phyloP scores from a whole-genome alignment of 441 rosid genomes.

The Rhodomyrtus psidioides region DNA sequence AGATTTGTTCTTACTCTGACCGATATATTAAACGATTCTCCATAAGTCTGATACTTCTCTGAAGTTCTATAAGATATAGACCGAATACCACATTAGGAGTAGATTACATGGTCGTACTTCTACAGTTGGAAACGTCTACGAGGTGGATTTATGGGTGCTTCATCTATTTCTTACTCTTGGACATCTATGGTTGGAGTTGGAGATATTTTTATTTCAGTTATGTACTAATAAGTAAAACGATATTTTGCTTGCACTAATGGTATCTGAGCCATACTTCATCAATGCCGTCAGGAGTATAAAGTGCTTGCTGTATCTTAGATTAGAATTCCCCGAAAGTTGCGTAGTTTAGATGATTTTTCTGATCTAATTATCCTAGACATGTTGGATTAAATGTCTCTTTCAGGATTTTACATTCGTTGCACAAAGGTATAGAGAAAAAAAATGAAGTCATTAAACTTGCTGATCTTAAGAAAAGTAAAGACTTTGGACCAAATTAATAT shows the following conservation, averaged over 20 bases:
- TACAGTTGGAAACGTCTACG: background rate
- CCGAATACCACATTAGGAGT: background rate
- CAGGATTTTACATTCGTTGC: background rate
- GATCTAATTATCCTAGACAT: background rate
- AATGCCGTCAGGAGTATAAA: too few relatives aligned
- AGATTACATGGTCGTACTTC: background rate
- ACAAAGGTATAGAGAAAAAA: background rate
- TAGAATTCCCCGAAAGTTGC: too few relatives aligned
- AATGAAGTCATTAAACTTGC: background rate
- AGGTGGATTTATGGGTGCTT: background rate
- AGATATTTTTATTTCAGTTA: background rate
- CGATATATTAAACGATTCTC: background rate
- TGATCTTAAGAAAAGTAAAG: background rate
- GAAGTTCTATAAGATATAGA: background rate
- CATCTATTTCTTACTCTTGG: background rate
- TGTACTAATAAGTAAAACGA: background rate
- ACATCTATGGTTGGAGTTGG: too few relatives aligned
- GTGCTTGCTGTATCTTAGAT: too few relatives aligned
- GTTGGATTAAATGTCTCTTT: background rate
- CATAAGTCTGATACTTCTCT: background rate
- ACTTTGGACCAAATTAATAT: background rate
- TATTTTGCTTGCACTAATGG: background rate
- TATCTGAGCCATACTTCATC: background rate
- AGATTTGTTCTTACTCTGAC: background rate
- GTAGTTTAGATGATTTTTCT: too few relatives aligned